A percentile compares a stretch with the other conserved stretches of the same genome.
These are phyloP conservation scores for Cyclotella choctawhatcheeana DNA, from an alignment of 108 stramenopile genomes.

Conservation along the genomic window DNA sequence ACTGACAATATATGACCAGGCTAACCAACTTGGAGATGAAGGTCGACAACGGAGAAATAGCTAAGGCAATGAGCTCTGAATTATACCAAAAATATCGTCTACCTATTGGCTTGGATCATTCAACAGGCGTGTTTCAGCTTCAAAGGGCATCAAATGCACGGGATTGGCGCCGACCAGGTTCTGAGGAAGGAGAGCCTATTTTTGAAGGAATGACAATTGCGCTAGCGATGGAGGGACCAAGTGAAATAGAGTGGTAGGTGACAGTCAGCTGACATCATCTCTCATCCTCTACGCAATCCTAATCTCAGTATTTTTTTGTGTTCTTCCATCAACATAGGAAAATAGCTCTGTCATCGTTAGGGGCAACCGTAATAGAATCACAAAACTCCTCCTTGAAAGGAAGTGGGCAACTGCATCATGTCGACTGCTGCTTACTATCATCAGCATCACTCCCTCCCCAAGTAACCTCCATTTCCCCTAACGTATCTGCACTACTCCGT, in stretches of 20 bases:
- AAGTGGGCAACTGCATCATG: conserved; percentile 25
- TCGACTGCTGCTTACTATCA: conserved; percentile 39
- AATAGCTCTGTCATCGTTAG: conserved; percentile 27
- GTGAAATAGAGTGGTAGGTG: conserved; percentile 35
- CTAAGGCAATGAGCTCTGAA: conserved; percentile 36
- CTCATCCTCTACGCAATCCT: not conserved
- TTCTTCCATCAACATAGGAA: conserved; percentile 15
- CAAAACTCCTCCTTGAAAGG: conserved; percentile 4
- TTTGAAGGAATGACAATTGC: conserved; percentile 49
- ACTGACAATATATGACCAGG: too few species aligned
- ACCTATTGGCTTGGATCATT: conserved; percentile 43
- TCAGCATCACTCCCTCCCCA: conserved; percentile 37
- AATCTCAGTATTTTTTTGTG: not conserved
- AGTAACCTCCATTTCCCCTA: conserved; percentile 25
- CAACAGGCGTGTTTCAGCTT: conserved; percentile 22
- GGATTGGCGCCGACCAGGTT: conserved; percentile 40
- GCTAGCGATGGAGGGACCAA: conserved; percentile 24
- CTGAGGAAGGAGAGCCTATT: conserved; percentile 14
- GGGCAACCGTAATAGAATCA: conserved; percentile 25
- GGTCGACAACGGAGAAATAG: conserved; percentile 15
- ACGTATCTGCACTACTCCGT: conserved; percentile 33
- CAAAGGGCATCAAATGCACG: conserved; percentile 48
- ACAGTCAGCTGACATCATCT: not conserved
- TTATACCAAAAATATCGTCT: conserved; percentile 41
- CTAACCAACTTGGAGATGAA: conserved; percentile 34